Base-by-base conservation (phyloP, 768 basidiomycete species). In the Boletus fagicola region DNA sequence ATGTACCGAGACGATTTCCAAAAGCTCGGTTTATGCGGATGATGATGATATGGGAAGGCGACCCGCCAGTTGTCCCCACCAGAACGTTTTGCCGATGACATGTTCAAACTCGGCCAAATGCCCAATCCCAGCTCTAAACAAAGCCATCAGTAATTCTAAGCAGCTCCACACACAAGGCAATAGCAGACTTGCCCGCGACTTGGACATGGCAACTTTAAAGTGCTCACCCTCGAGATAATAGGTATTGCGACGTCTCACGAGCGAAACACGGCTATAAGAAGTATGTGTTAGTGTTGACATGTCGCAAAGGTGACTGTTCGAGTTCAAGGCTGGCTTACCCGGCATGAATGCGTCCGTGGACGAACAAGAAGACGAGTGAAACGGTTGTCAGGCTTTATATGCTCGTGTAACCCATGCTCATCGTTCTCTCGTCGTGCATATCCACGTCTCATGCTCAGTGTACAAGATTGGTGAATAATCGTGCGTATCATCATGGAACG, bases 71-170 rank as follows among this genome's bases (percentile, higher is more conserved):
- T 72, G 64, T 9, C 82, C 84, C 82, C 83, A 84, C 5, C 65
- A 44, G 58, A 86, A 85, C 15, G 67, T 55, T 26, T 68, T 66
- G 6, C 62, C 51, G 13, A 83, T 47, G 3, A 75, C 77, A 65
- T 91, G 89, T 8, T 84, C 87, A 69, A 98, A 98, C 67, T 95
- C 90, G 40, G 0, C 94, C 94, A 65, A 85, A 95, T 15, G 81
- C 77, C 93, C 94, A 97, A 20, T 92, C 81, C 95, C 96, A 97
- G 36, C 81, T 86, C 94, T 94, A 63, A 24, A 53, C 35, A 18
- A 33, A 49, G 11, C 16, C 0, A 43, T 62, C 18, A 49, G 12
- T n/a, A 15, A 40, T 40, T 9, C 5, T 10, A 20, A 42, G 20
- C 11, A 11, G 3, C 20, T 8, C 13, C 22, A 15, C 1, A 13